These are phyloP conservation scores for Komagataella populi DNA, from an alignment of 805 yeast genomes.

Conservation along the genomic window DNA sequence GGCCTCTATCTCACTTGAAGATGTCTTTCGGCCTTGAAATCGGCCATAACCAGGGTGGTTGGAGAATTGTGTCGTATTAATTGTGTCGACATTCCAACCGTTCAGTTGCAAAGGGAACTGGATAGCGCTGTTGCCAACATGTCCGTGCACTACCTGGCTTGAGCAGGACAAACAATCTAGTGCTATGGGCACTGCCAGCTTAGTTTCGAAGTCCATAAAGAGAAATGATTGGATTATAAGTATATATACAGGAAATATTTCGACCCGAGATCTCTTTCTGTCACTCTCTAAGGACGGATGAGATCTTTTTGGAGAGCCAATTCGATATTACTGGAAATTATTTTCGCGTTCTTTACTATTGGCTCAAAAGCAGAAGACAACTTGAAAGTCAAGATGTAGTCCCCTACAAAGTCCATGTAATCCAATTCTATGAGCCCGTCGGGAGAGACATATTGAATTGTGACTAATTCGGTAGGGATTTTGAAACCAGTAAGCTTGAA, in stretches of 20 bases:
- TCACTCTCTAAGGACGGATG: background rate
- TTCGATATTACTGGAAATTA: slow-evolving; percentile 1
- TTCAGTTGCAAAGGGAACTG: slow-evolving; percentile 76
- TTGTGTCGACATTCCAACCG: slow-evolving; percentile 88
- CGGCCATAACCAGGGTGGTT: slow-evolving; percentile 85
- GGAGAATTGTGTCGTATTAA: slow-evolving; percentile 80
- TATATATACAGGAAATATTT: background rate
- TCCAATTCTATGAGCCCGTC: background rate
- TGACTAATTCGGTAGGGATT: background rate
- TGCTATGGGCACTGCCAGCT: background rate
- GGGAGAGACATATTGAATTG: background rate
- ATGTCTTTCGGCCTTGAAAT: slow-evolving; percentile 43
- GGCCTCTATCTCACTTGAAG: slow-evolving; percentile 29
- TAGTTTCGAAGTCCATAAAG: background rate
- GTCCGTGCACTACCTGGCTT: slow-evolving; percentile 92
- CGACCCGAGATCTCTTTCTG: background rate
- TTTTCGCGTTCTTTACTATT: background rate
- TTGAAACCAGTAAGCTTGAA: background rate
- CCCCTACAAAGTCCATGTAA: background rate
- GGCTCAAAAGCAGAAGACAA: background rate
- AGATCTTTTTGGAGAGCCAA: background rate
- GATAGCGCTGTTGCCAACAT: slow-evolving; percentile 87
- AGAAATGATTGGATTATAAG: background rate
- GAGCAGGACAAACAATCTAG: slow-evolving; percentile 42
- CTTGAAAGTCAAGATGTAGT: slow-evolving; percentile 1